Base-by-base conservation (phyloP, 495 filamentous ascomycete species). In the Neurospora sp. region DNA sequence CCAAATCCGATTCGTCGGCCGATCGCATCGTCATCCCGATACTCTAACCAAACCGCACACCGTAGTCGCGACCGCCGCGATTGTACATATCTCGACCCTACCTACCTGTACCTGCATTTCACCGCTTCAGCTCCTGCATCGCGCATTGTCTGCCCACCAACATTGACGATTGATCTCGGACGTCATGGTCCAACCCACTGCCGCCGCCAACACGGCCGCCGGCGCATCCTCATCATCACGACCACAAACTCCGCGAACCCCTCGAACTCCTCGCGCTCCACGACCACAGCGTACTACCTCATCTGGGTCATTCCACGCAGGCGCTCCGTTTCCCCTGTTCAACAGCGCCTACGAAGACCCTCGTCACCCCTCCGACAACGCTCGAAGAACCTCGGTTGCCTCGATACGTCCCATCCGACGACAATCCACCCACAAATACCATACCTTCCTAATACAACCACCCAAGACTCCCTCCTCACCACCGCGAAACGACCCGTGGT, bases 361-460 rank as follows among this genome's bases (percentile, higher is more conserved):
- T 14, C 20, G 54, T 3, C 20, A 41, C 71, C 5, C 74, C 66
- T 74, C 44, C 69, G 72, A 41, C 42, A 73, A n/a, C 54, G 1
- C 6, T 35, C 54, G 77, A 40, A 71, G 72, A 39, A 71, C 75
- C 38, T 71, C 81, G 16, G 77, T 73, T 23, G 72, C 73, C 11
- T 69, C 20, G 35, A 60, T 70, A 46, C 71, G 44, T 1, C 72
- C 73, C 4, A 66, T 82, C 4, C 84, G 85, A 69, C 92, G 89
- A 72, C 86, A 90, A 74, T 92, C 92, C 70, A 92, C 92, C 6
- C 87, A 91, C 42, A 92, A 93, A 79, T 99, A 98, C 83, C 94
- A 98, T 78, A 98, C 96, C 69, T 98, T 99, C 79, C 93, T 94
- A 38, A 97, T 93, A 0, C 89, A 90, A 62, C 96, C 96, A 3